A percentile compares a stretch with the other conserved stretches of the same genome.
Conservation (phyloP, 2,329 filamentous ascomycete species). For the Cadophora gregata region DNA sequence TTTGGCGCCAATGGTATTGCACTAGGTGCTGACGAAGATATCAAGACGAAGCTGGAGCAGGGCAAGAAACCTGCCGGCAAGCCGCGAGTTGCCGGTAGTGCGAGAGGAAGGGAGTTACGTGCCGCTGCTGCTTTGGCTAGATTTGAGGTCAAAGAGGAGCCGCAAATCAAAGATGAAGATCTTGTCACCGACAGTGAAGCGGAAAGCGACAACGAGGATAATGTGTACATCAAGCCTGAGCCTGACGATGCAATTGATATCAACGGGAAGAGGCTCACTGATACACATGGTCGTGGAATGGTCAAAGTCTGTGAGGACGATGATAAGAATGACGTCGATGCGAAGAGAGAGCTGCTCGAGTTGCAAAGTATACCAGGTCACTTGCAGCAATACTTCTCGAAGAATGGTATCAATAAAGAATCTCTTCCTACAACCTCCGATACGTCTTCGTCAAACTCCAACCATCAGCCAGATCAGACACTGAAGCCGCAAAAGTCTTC, state of each 20-base stretch:
- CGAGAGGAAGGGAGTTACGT: conserved; percentile 63
- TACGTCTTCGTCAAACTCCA: not conserved
- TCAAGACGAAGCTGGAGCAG: conserved; percentile 47
- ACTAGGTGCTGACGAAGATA: conserved; percentile 63
- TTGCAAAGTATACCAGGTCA: conserved; percentile 54
- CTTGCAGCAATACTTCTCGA: conserved; percentile 21
- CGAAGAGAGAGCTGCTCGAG: conserved; percentile 70
- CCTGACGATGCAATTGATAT: conserved; percentile 65
- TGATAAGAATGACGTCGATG: conserved; percentile 61
- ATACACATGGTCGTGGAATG: conserved; percentile 70
- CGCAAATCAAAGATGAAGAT: conserved; percentile 46
- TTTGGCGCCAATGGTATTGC: conserved; percentile 55
- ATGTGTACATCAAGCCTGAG: conserved; percentile 49
- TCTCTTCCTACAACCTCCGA: not conserved
- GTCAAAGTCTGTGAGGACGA: conserved; percentile 79
- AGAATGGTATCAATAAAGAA: conserved; percentile 28
- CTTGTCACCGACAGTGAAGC: conserved; percentile 52
- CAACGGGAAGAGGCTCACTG: conserved; percentile 68
- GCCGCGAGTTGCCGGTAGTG: conserved; percentile 64
- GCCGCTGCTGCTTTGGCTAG: conserved; percentile 65
- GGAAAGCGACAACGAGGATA: conserved; percentile 55
- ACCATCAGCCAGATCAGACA: not conserved
- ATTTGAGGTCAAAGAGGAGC: conserved; percentile 53
- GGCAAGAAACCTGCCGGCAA: conserved; percentile 59
- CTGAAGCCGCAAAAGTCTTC: not conserved